phyloP scores from a whole-genome alignment of 176 grass and related monocot genomes.

The Panicum miliaceum region DNA sequence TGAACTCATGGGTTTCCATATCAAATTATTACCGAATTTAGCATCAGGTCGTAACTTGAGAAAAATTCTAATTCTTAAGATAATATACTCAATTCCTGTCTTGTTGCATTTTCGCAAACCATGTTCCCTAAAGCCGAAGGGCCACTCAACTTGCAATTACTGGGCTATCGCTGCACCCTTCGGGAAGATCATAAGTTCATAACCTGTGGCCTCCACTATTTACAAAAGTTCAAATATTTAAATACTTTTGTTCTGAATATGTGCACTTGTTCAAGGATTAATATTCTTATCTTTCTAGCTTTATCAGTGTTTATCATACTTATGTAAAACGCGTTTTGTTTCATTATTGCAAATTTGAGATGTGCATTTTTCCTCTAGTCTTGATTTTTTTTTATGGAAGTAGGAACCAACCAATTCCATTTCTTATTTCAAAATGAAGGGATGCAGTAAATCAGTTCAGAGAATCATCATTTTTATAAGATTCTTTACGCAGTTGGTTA shows the following conservation, averaged over 20 bases:
- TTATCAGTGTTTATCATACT: not conserved
- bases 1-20: not conserved
- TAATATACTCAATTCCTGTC: not conserved
- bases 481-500: not conserved
- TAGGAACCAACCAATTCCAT: not conserved
- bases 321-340: not conserved
- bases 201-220: not conserved
- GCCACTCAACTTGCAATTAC: not conserved
- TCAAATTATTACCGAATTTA: not conserved
- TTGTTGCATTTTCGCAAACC: not conserved
- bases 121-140: not conserved
- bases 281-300: not conserved
- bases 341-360: not conserved
- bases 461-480: slow-evolving; percentile 3
- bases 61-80: not conserved
- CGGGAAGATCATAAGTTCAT: not conserved
- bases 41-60: not conserved
- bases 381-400: not conserved
- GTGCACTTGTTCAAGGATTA: not conserved
- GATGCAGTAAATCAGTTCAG: not conserved
- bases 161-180: not conserved
- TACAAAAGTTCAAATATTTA: not conserved
- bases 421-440: not conserved
- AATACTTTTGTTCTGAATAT: not conserved
- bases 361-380: not conserved